Conservation (phyloP, 306 rosid species). For the Mucuna pruriens region DNA sequence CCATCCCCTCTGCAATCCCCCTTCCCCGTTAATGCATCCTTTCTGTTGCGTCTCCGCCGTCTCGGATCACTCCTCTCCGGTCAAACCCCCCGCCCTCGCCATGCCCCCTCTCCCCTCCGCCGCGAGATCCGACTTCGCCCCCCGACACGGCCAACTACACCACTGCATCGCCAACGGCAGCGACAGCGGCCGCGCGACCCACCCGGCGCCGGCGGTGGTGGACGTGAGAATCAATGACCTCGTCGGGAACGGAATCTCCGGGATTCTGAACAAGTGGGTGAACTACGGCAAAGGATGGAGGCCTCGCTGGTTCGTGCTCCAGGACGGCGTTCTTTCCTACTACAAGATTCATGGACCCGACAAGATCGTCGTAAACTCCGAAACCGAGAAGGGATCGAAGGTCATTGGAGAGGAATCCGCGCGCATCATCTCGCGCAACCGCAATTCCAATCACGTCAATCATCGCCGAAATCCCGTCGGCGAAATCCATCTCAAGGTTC, state of each 20-base stretch:
- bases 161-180: slow-evolving; percentile 20
- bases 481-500: slow-evolving; percentile 64
- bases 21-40: slow-evolving; percentile 60
- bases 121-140: slow-evolving; percentile 54
- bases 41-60: slow-evolving; percentile 75
- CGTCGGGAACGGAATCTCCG: slow-evolving; percentile 84
- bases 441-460: slow-evolving; percentile 5
- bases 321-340: slow-evolving; percentile 89
- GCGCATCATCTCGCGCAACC: slow-evolving; percentile 63
- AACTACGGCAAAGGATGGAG: slow-evolving; percentile 98
- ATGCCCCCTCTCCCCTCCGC: slow-evolving; percentile 56
- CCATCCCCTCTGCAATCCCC: not conserved
- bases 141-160: slow-evolving; percentile 26
- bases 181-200: slow-evolving; percentile 34
- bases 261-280: slow-evolving; percentile 83
- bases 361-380: slow-evolving; percentile 68
- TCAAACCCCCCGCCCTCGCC: slow-evolving; percentile 42
- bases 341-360: slow-evolving; percentile 93
- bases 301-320: slow-evolving; percentile 85
- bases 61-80: slow-evolving; percentile 61
- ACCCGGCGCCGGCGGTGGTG: slow-evolving; percentile 39
- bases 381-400: slow-evolving; percentile 89
- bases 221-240: slow-evolving; percentile 87
- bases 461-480: slow-evolving; percentile 45
- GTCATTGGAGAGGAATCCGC: slow-evolving; percentile 84